Conservation (phyloP, 2,329 filamentous ascomycete species). For the Chalaropsis thielavioides region DNA sequence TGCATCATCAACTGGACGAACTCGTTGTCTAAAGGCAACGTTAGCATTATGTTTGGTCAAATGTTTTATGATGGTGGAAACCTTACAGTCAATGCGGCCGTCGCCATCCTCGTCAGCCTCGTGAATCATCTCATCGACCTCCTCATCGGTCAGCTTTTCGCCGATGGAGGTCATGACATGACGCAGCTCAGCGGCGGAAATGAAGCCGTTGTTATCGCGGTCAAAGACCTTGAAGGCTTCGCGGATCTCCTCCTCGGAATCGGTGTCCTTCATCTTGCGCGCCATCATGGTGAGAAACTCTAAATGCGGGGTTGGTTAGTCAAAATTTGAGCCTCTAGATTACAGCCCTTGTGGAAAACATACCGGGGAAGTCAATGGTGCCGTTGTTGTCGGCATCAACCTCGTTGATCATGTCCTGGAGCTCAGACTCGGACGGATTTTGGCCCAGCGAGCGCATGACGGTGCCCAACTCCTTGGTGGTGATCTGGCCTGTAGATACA, state of each 20-base stretch:
- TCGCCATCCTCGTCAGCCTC: conserved; percentile 84
- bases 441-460: conserved; percentile 84
- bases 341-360: conserved; percentile 22
- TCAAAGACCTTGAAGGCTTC: conserved; percentile 85
- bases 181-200: conserved; percentile 73
- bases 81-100: conserved; percentile 72
- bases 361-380: conserved; percentile 84
- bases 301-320: conserved; percentile 27
- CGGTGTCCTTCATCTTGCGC: conserved; percentile 86
- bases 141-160: conserved; percentile 80
- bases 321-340: background rate
- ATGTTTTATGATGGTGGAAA: conserved; percentile 21
- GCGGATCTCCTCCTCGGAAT: conserved; percentile 80
- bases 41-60: background rate
- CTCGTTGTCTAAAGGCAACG: conserved; percentile 54
- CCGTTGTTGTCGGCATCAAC: conserved; percentile 86
- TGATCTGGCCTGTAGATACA: conserved; percentile 62
- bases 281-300: conserved; percentile 92
- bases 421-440: conserved; percentile 78
- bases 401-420: conserved; percentile 92
- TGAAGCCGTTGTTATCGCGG: conserved; percentile 84
- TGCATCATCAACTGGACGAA: conserved; percentile 95
- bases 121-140: conserved; percentile 87
- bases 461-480: conserved; percentile 77
- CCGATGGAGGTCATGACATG: conserved; percentile 89